These are phyloP conservation scores for Metarhizium robertsii DNA, from an alignment of 2,329 filamentous ascomycete genomes.

Conservation along the genomic window DNA sequence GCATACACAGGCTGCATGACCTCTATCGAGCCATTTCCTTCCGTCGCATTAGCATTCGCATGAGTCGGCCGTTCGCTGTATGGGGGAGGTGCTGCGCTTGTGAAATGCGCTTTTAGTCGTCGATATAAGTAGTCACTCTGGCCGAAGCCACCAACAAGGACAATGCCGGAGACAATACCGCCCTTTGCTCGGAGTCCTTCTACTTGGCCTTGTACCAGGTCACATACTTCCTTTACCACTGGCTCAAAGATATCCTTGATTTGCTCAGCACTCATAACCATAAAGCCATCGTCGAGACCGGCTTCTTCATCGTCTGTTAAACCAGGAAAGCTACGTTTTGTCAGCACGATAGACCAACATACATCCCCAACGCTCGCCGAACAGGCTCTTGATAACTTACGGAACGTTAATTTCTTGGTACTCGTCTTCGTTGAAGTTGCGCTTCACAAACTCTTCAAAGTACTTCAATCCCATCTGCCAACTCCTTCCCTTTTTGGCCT, in stretches of 20 bases:
- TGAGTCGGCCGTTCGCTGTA: slow-evolving; percentile 66
- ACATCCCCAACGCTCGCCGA: background rate
- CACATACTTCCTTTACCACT: slow-evolving; percentile 61
- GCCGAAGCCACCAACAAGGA: slow-evolving; percentile 74
- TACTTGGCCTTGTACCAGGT: slow-evolving; percentile 59
- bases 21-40: slow-evolving; percentile 53
- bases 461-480: slow-evolving; percentile 74
- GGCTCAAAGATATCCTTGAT: slow-evolving; percentile 69
- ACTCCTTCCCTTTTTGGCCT: slow-evolving; percentile 65
- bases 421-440: slow-evolving; percentile 74
- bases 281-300: slow-evolving; percentile 65
- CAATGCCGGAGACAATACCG: slow-evolving; percentile 61
- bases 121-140: slow-evolving; percentile 70
- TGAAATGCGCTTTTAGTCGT: slow-evolving; percentile 60
- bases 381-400: slow-evolving; percentile 26
- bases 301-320: slow-evolving; percentile 67
- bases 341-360: background rate
- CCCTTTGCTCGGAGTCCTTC: slow-evolving; percentile 51
- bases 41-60: slow-evolving; percentile 35
- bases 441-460: slow-evolving; percentile 78
- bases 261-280: slow-evolving; percentile 60
- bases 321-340: slow-evolving; percentile 52
- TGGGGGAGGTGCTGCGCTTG: slow-evolving; percentile 45
- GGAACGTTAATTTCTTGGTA: slow-evolving; percentile 70
- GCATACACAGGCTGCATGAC: slow-evolving; percentile 77